These are phyloP conservation scores for Aquilaria sinensis DNA, from an alignment of 345 rosid genomes.

Conservation along the genomic window DNA sequence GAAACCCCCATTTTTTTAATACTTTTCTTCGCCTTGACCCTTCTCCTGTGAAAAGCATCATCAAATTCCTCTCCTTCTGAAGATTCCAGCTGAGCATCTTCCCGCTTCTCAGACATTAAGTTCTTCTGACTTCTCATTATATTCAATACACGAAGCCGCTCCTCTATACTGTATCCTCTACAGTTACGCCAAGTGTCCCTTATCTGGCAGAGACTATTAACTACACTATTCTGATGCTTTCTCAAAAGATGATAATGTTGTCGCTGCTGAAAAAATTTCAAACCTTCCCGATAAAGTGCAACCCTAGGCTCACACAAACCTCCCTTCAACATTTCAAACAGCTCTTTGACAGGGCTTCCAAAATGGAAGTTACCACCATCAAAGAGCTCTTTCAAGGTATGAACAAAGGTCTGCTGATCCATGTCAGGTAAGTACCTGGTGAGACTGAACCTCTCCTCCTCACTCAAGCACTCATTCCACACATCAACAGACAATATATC, in stretches of 20 bases:
- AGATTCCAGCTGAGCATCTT: constrained; percentile 54
- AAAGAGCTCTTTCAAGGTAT: constrained; percentile 72
- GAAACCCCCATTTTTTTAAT: constrained; percentile 35
- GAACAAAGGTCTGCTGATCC: constrained; percentile 66
- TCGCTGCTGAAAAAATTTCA: constrained; percentile 56
- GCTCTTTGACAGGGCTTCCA: constrained; percentile 71
- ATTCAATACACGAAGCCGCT: constrained; percentile 85
- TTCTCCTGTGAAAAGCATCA: constrained; percentile 56
- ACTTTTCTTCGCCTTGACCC: constrained; percentile 49
- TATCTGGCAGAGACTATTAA: constrained; percentile 66
- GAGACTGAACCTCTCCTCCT: constrained; percentile 74
- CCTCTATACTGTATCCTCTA: constrained; percentile 77
- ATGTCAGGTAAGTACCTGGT: constrained; percentile 70
- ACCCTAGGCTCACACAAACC: constrained; percentile 95
- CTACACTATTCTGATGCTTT: constrained; percentile 80
- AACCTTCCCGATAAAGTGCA: constrained; percentile 81
- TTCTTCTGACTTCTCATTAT: constrained; percentile 77
- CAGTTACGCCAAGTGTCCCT: constrained; percentile 89
- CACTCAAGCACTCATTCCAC: constrained; percentile 85
- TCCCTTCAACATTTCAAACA: constrained; percentile 88
- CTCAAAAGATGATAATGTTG: constrained; percentile 76
- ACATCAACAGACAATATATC: constrained; percentile 84
- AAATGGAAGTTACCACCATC: constrained; percentile 78
- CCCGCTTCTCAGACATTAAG: constrained; percentile 67
- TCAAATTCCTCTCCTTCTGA: constrained; percentile 53